Percentiles rank a stretch among this genome's conserved stretches.
These are phyloP conservation scores for Powellomyces hirtus DNA, from an alignment of 192 early-diverging fungal genomes.

Conservation along the genomic window DNA sequence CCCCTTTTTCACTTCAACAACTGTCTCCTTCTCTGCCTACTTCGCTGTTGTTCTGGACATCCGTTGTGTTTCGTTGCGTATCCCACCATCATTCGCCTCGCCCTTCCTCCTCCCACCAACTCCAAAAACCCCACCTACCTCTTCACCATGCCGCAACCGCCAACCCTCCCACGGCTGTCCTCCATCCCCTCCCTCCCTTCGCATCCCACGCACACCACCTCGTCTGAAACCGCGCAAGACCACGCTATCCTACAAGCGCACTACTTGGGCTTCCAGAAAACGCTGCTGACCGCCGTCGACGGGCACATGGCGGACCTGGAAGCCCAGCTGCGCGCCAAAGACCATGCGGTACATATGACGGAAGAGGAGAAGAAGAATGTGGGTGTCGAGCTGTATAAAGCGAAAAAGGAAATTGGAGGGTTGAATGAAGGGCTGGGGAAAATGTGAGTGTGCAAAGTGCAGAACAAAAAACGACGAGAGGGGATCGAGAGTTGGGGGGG, in stretches of 20 bases:
- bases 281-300: slow-evolving; percentile 44
- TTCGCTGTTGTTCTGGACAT: too few relatives aligned
- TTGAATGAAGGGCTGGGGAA: slow-evolving; percentile 40
- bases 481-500: too few relatives aligned
- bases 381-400: slow-evolving; percentile 47
- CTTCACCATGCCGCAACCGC: too few relatives aligned
- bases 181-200: too few relatives aligned
- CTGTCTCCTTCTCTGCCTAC: too few relatives aligned
- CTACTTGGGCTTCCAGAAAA: slow-evolving; percentile 40
- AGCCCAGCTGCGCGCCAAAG: slow-evolving; percentile 38
- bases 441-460: slow-evolving; percentile 28
- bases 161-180: too few relatives aligned
- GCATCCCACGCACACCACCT: background rate
- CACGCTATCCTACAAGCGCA: slow-evolving; percentile 41
- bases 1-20: too few relatives aligned
- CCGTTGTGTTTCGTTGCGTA: too few relatives aligned
- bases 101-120: too few relatives aligned
- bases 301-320: slow-evolving; percentile 42
- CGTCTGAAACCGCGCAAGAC: slow-evolving; percentile 17
- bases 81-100: too few relatives aligned
- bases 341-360: slow-evolving; percentile 32
- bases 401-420: slow-evolving; percentile 42
- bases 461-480: too few relatives aligned
- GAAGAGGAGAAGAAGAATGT: slow-evolving; percentile 44
- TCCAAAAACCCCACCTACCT: too few relatives aligned